Evolutionary conservation across 257 asterid genomes (phyloP), one percentile per base, ranked within the genome.

Genomic region (Petunia secreta): DNA sequence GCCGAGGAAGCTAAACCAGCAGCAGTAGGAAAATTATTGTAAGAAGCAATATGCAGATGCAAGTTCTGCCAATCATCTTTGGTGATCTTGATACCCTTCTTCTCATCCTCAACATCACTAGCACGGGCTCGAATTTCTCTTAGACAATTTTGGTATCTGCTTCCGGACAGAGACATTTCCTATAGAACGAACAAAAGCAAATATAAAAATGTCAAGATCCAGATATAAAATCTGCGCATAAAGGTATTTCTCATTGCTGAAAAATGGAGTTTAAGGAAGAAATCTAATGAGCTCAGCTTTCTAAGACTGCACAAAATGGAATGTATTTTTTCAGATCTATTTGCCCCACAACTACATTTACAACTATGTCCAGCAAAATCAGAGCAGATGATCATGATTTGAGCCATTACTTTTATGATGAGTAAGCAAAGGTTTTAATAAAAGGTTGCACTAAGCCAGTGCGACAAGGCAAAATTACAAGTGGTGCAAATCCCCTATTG

Each of bases 1-100:
- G 99, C 99, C 0, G 99, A 96, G 84, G 98, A 96, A 54, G 99
- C 99, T 92, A 96, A 87, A 52, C 98, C 99, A 87, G 99, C 99
- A 78, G 98, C 99, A 79, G 99, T 96, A 37, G 98, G 98, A 80
- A 96, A 96, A 86, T 96, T 96, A 85, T 96, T 96, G 82, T 89
- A 92, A 39, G 99, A 96, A 85, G 91, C 98, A 86, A 96, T 75
- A 77, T 94, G 98, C 37, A 96, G 79, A 66, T 90, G 97, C 83
- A 96, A 84, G 79, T 92, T 92, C 87, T 94, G 93, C 99, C 98
- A 94, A 78, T 96, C 98, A 83, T 89, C 87, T 65, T 91, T 96
- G 0, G 90, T 58, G 77, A 96, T 92, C 83, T 92, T 96, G 82
- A 96, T 86, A 58, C 98, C 98, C 88, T 90, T 96, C 67, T 92